A percentile compares a stretch with the other conserved stretches of the same genome.
Evolutionary conservation across 2,329 filamentous ascomycete genomes (phyloP).

Genomic region (Juglanconis sp.): DNA sequence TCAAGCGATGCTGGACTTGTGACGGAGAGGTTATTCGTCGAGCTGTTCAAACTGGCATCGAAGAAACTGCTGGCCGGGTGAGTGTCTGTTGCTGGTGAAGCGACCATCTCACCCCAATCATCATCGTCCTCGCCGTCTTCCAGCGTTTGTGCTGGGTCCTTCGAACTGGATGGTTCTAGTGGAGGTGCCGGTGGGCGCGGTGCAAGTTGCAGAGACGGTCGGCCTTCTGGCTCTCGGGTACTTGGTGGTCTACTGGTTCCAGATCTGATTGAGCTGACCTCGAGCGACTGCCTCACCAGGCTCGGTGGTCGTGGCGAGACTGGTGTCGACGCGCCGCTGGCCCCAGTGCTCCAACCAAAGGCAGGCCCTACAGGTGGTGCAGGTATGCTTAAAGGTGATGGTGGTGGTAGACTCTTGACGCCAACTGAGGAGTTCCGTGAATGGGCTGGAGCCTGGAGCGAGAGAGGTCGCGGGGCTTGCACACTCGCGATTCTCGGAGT

Average conservation of each 20-base stretch:
- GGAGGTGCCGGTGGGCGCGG: background rate
- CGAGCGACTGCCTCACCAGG: constrained; percentile 9
- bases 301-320: constrained; percentile 14
- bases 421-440: constrained; percentile 3
- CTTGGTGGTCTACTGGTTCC: background rate
- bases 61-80: constrained; percentile 7
- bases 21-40: background rate
- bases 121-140: constrained; percentile 44
- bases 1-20: background rate
- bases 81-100: constrained; percentile 30
- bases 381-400: constrained; percentile 16
- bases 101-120: constrained; percentile 61
- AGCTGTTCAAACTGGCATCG: constrained; percentile 2
- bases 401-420: constrained; percentile 13
- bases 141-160: background rate
- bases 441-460: constrained; percentile 8
- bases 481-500: constrained; percentile 26
- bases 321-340: constrained; percentile 10
- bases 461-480: constrained; percentile 18
- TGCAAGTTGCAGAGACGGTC: constrained; percentile 3
- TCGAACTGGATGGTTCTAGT: background rate
- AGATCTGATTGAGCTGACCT: background rate
- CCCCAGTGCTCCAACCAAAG: constrained; percentile 16
- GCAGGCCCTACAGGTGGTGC: constrained; percentile 10
- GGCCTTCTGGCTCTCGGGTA: constrained; percentile 4